Evolutionary conservation across 805 yeast species (phyloP).

Genomic region (Barnettozyma pratensis): DNA sequence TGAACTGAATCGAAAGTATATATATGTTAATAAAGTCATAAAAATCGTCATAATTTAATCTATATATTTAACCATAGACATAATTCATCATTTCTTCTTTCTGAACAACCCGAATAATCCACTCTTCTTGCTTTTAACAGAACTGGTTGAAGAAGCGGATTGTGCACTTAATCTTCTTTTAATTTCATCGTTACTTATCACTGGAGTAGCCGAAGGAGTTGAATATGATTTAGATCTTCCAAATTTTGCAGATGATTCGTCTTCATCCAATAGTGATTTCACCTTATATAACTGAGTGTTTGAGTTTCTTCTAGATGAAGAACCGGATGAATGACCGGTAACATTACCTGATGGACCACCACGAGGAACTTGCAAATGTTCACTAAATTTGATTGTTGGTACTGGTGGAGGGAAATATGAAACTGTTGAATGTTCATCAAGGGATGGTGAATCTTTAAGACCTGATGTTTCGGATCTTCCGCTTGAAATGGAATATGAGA

Average conservation of each 20-base stretch:
- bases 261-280: conserved; percentile 19
- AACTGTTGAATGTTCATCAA: not conserved
- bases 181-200: conserved; percentile 1
- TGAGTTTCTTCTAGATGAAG: conserved; percentile 16
- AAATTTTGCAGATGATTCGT: conserved; percentile 5
- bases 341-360: not conserved
- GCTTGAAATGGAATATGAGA: conserved; percentile 1
- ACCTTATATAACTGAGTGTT: conserved; percentile 19
- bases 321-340: conserved; percentile 1
- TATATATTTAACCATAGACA: no score
- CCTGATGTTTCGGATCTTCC: conserved; percentile 2
- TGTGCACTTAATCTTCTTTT: conserved; percentile 5
- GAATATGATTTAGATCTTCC: conserved; percentile 15
- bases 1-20: no score
- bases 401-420: not conserved
- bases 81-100: conserved; percentile 10
- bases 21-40: no score
- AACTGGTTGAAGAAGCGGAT: not conserved
- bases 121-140: conserved; percentile 5
- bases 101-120: conserved; percentile 14
- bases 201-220: not conserved
- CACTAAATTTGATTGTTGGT: conserved; percentile 21
- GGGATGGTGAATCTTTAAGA: not conserved
- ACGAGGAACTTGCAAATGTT: conserved; percentile 14
- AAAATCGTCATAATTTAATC: no score